These are phyloP conservation scores for Trichoderma guizhouense DNA, from an alignment of 2,329 filamentous ascomycete genomes.

Conservation along the genomic window DNA sequence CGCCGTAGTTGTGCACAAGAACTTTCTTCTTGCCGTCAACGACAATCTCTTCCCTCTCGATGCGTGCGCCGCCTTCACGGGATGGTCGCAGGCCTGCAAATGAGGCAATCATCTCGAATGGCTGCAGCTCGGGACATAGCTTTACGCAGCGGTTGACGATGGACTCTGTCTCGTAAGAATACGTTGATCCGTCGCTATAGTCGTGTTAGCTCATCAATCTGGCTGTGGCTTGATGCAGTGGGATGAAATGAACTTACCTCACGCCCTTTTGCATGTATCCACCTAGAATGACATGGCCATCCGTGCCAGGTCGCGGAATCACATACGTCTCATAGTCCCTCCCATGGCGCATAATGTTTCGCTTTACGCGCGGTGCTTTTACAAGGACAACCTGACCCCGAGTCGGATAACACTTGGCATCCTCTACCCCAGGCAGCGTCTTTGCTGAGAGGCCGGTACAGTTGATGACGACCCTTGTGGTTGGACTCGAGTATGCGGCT, in stretches of 20 bases:
- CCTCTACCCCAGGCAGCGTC: constrained; percentile 35
- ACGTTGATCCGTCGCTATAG: constrained; percentile 33
- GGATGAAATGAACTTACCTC: constrained; percentile 23
- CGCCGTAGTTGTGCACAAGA: constrained; percentile 44
- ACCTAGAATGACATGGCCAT: constrained; percentile 32
- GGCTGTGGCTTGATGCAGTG: neutral
- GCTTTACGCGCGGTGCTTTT: constrained; percentile 31
- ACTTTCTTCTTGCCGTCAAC: constrained; percentile 25
- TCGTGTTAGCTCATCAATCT: neutral
- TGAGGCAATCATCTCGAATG: constrained; percentile 32
- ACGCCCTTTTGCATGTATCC: constrained; percentile 39
- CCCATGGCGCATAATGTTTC: constrained; percentile 39
- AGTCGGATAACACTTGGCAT: constrained; percentile 40
- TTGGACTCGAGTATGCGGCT: constrained; percentile 26
- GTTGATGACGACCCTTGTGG: constrained; percentile 34
- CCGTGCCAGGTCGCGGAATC: constrained; percentile 37
- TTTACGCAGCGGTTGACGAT: constrained; percentile 36
- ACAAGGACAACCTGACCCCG: constrained; percentile 39
- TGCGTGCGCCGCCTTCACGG: constrained; percentile 40
- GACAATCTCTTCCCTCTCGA: constrained; percentile 39
- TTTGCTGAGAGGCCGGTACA: constrained; percentile 35
- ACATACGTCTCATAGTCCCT: constrained; percentile 40
- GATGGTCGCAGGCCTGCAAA: constrained; percentile 36
- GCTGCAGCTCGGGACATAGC: constrained; percentile 32
- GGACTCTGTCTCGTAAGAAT: constrained; percentile 35